Conservation (phyloP, 345 rosid species). For the Atalantia buxifolia region DNA sequence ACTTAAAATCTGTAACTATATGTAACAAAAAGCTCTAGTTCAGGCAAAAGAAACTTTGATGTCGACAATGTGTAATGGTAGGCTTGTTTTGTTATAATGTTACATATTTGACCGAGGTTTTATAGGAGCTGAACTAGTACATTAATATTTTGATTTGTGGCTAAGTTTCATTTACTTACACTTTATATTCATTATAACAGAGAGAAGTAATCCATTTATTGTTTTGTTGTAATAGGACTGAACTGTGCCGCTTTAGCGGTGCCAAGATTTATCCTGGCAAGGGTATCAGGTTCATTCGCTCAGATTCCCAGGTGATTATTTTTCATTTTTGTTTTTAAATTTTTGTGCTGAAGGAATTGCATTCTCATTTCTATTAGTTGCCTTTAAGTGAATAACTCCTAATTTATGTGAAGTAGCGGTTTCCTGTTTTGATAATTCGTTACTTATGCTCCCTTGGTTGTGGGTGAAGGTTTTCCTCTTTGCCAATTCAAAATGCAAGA, state of each 20-base stretch:
- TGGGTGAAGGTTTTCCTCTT: constrained; percentile 76
- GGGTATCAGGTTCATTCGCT: constrained; percentile 67
- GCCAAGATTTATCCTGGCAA: constrained; percentile 72
- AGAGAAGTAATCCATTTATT: neutral
- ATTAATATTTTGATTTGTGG: neutral
- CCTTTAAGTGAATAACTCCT: neutral
- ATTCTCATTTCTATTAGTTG: neutral
- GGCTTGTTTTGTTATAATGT: neutral
- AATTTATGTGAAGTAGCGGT: neutral
- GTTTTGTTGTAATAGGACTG: constrained; percentile 35
- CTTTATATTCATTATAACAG: no score
- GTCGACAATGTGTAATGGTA: neutral
- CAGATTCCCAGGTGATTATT: constrained; percentile 63
- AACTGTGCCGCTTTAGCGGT: constrained; percentile 74
- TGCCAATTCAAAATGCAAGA: constrained; percentile 81
- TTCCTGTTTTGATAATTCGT: neutral
- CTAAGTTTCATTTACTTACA: neutral
- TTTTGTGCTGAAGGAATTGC: neutral
- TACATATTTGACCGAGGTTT: neutral
- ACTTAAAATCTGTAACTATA: neutral
- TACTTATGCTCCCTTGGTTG: neutral
- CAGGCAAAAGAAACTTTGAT: neutral
- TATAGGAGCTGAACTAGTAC: neutral
- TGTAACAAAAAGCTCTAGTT: neutral
- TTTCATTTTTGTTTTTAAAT: neutral